Evolutionary conservation across 148 eudicot genomes (phyloP), one percentile per base, ranked within the genome.

Genomic region (Spergularia bocconei): DNA sequence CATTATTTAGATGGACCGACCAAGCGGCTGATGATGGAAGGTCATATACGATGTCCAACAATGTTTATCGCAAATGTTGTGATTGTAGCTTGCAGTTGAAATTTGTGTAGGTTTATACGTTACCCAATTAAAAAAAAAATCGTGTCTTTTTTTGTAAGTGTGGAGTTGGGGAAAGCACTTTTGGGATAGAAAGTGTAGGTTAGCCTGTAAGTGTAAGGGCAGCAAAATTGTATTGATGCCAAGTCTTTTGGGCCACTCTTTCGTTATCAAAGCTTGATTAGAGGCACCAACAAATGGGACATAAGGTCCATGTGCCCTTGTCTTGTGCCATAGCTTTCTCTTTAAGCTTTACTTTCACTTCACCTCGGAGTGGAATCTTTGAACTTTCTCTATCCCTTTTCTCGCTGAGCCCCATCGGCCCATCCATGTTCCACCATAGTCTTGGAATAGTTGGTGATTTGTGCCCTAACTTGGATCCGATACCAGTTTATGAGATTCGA

Each of bases 291-390:
- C 53, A 15, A 16, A 23, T 58, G 48, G 67, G 73, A 48, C 67
- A 67, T 5, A 44, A 4, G 36, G 60, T 60, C 51, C 74, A 50
- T 60, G 79, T 74, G 77, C 55, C 55, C 7, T 62, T 73, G 67
- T 48, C 23, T 33, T 50, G 6, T 17, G 3, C 71, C 25, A 20
- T 44, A 13, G 21, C 62, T 29, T 70, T 54, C 56, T 16, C 39
- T 70, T 20, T 70, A 17, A 54, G 44, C 25, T 38, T 29, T 21
- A 59, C 39, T 36, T 72, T 5, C 12, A 61, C 64, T 38, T 55
- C 54, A 71, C 64, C 38, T 71, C 9, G 64, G 64, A 36, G 60
- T 71, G 64, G 64, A 71, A 57, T 71, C 74, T 56, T 20, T 12
- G 12, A 25, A 23, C 2, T 74, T 63, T 9, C 20, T 51, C 29